Conservation (phyloP, 2,329 filamentous ascomycete species). For the Calonectria multiphialidica region DNA sequence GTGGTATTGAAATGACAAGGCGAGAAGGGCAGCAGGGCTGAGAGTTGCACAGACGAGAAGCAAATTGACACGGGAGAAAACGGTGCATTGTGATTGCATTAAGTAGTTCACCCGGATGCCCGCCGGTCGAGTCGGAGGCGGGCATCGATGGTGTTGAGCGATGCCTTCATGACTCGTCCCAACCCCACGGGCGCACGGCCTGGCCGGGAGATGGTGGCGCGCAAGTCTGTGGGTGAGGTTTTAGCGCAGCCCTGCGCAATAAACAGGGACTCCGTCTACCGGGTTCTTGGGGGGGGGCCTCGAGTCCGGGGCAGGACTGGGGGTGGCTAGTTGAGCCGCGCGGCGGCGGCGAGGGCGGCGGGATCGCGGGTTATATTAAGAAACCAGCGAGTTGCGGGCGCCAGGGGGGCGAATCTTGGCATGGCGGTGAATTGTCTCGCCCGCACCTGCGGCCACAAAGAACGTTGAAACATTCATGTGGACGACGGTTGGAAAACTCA, state of each 20-base stretch:
- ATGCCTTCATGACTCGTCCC: not conserved
- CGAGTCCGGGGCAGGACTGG: not conserved
- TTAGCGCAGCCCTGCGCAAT: not conserved
- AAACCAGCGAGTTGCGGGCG: not conserved
- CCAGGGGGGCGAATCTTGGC: not conserved
- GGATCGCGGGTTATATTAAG: not conserved
- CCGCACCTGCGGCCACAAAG: too few relatives aligned
- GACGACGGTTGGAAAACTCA: too few relatives aligned
- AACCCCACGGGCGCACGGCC: not conserved
- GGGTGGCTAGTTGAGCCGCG: not conserved
- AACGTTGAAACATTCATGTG: too few relatives aligned
- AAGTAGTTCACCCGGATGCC: not conserved
- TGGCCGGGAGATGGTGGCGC: not conserved
- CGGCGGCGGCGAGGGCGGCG: not conserved
- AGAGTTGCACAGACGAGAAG: not conserved
- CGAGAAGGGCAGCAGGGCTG: not conserved
- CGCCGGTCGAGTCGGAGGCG: not conserved
- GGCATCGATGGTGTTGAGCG: not conserved
- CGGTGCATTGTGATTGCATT: not conserved
- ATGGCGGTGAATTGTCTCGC: not conserved
- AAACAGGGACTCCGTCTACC: not conserved
- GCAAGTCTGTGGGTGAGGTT: too few relatives aligned
- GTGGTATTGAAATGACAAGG: not conserved
- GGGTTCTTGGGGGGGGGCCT: not conserved
- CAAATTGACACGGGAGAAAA: not conserved